These are phyloP conservation scores for Fusarium gaditjirri DNA, from an alignment of 2,329 filamentous ascomycete species.

Conservation along the genomic window DNA sequence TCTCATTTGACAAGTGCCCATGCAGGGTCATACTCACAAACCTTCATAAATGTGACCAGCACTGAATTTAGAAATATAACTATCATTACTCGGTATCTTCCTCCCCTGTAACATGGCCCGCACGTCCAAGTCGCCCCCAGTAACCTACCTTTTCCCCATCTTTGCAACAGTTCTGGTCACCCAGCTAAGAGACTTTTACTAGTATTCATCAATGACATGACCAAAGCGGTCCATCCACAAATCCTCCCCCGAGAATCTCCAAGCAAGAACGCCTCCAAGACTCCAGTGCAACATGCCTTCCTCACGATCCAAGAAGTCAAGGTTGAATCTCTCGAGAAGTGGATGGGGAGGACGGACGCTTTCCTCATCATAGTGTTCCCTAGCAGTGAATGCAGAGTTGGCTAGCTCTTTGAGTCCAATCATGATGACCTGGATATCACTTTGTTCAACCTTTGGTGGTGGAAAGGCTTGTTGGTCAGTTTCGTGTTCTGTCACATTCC, in stretches of 20 bases:
- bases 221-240: neutral
- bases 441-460: no score
- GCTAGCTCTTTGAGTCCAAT: neutral
- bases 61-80: accelerated
- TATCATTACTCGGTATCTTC: accelerated
- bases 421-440: neutral
- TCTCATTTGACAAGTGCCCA: accelerated
- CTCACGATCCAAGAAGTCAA: neutral
- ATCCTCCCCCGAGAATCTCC: neutral
- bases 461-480: no score
- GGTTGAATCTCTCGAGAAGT: neutral
- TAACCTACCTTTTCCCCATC: accelerated
- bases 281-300: neutral
- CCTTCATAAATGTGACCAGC: accelerated
- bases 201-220: neutral
- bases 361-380: neutral
- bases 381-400: no score
- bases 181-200: no score
- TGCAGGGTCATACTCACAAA: neutral
- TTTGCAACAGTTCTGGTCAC: accelerated
- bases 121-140: neutral
- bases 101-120: neutral
- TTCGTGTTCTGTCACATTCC: neutral
- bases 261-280: neutral
- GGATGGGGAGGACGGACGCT: accelerated